Evolutionary conservation across 495 filamentous ascomycete genomes (phyloP), one percentile per base, ranked within the genome.

Genomic region (Aspergillus haitiensis): DNA sequence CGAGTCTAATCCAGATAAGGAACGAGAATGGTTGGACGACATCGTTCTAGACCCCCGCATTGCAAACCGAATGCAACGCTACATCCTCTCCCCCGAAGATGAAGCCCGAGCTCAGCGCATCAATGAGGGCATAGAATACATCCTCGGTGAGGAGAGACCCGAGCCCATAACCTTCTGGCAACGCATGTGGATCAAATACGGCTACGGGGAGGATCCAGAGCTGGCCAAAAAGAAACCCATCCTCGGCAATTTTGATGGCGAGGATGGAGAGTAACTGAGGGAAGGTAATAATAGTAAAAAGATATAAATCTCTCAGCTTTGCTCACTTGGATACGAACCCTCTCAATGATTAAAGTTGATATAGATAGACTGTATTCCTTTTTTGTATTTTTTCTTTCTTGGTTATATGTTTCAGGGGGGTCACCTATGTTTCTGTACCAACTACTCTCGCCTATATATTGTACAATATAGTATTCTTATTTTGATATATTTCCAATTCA

Each of bases 31-130:
- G 89, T 72, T 89, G 5, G 87, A 90, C 56, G 83, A 86, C 15
- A 75, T 98, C 12, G 86, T 90, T 3, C 69, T 97, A 5, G 94
- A 98, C 68, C 74, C 79, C 9, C 84, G 94, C 21, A 88, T 98
- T 58, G 83, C 83, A 12, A 79, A 74, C 62, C 85, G 92, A 39
- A 97, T 98, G 95, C 84, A 86, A 57, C 85, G 79, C 57, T 94
- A 93, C 69, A 81, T 86, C 2, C 63, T 80, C 11, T 68, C 70
- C 2, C 72, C 80, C 0, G 87, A 90, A 58, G 85, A 89, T 12
- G 89, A 93, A 70, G 83, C 79, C 12, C 81, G 86, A 42, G 84
- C 83, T 2, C 81, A 79, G 58, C 75, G 75, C 60, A 85, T 93
- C 54, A 78, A 76, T 27, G 78, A 86, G 33, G 81, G 84, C 2